phyloP scores from a whole-genome alignment of 202 grass and related monocot species.

The Schoenoplectus triqueter region DNA sequence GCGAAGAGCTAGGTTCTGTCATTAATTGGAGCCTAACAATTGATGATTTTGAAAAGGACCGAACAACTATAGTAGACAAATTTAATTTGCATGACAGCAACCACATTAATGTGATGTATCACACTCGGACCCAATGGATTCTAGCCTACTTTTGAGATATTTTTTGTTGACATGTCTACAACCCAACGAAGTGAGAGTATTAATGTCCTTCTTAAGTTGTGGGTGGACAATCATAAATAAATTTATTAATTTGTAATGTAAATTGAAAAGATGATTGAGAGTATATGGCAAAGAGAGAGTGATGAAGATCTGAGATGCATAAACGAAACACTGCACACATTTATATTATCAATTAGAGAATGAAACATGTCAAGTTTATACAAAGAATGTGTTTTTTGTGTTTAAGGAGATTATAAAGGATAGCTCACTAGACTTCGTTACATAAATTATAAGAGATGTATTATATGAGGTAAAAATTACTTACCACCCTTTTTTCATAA shows the following conservation, averaged over 20 bases:
- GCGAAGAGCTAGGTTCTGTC: background rate
- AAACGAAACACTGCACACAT: background rate
- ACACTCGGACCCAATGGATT: background rate
- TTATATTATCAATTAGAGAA: background rate
- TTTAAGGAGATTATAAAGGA: background rate
- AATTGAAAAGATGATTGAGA: background rate
- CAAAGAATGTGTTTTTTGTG: background rate
- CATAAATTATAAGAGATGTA: background rate
- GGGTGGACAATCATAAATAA: slow-evolving; percentile 4
- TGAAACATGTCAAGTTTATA: background rate
- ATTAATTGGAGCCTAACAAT: background rate
- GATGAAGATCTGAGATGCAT: background rate
- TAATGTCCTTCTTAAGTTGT: slow-evolving; percentile 27
- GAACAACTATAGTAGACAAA: background rate
- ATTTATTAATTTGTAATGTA: background rate
- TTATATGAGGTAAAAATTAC: background rate
- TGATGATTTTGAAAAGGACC: background rate
- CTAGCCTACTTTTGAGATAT: slow-evolving; percentile 7
- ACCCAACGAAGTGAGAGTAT: slow-evolving; percentile 5
- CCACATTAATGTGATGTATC: background rate
- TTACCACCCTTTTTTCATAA: background rate
- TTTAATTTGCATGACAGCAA: background rate
- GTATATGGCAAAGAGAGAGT: background rate
- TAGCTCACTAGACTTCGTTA: background rate
- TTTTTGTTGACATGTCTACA: background rate